These are phyloP conservation scores for Spirogloea muscicola DNA, from an alignment of 139 green algal species.

Conservation along the genomic window DNA sequence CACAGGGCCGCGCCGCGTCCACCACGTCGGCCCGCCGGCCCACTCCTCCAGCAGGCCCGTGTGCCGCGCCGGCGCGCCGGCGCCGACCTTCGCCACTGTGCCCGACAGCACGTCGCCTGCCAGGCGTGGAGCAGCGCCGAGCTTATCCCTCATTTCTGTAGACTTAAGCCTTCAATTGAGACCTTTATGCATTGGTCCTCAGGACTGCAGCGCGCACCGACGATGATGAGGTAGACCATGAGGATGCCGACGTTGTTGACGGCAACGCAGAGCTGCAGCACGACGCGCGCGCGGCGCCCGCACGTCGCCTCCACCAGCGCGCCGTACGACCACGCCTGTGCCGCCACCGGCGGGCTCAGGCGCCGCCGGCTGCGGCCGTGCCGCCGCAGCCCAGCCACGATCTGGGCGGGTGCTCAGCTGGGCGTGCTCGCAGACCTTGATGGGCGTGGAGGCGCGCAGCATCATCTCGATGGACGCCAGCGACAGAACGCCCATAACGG, in stretches of 20 bases:
- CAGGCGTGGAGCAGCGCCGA: too few species aligned
- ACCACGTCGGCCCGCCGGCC: constrained; percentile 23
- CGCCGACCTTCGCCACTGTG: background rate
- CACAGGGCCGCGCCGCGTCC: constrained; percentile 7
- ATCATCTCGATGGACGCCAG: background rate
- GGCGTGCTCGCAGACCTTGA: too few species aligned
- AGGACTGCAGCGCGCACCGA: background rate
- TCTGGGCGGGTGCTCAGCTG: too few species aligned
- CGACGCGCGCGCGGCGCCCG: background rate
- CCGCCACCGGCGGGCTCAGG: too few species aligned
- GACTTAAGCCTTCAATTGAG: background rate
- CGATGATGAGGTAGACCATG: constrained; percentile 27
- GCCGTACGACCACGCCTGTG: constrained; percentile 1
- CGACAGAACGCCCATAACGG: constrained; percentile 6
- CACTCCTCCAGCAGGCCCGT: constrained; percentile 33
- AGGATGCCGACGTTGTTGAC: constrained; percentile 24
- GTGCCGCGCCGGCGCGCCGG: background rate
- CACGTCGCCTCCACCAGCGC: constrained; percentile 1
- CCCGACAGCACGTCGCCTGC: constrained; percentile 31
- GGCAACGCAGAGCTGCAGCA: constrained; percentile 12
- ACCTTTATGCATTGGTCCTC: background rate
- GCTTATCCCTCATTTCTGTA: too few species aligned
- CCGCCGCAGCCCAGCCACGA: too few species aligned
- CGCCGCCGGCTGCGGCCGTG: too few species aligned
- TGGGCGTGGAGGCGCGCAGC: background rate